Evolutionary conservation across 768 basidiomycete genomes (phyloP).

Genomic region (Naematelia aurantialba): DNA sequence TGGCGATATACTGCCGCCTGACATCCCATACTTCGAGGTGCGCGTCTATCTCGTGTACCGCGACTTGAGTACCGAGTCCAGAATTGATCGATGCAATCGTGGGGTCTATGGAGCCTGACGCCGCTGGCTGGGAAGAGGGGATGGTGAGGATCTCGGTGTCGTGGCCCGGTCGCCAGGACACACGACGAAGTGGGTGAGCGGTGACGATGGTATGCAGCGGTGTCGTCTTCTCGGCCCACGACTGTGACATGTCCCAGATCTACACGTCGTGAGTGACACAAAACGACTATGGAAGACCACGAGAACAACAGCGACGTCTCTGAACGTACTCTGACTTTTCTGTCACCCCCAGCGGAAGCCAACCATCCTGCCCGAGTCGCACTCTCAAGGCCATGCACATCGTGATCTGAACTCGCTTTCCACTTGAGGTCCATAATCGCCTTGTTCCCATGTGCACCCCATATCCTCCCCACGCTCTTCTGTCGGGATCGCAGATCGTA

Average conservation of each 20-base stretch:
- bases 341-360: constrained; percentile 46
- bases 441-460: constrained; percentile 46
- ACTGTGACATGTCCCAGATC: constrained; percentile 48
- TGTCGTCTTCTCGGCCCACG: constrained; percentile 32
- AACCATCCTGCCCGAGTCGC: constrained; percentile 39
- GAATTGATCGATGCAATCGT: constrained; percentile 4
- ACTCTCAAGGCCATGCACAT: constrained; percentile 21
- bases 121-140: constrained; percentile 26
- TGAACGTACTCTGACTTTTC: constrained; percentile 42
- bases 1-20: constrained; percentile 42
- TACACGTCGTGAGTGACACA: constrained; percentile 15
- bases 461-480: constrained; percentile 31
- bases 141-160: constrained; percentile 45
- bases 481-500: constrained; percentile 40
- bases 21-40: constrained; percentile 50
- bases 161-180: constrained; percentile 46
- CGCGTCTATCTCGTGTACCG: constrained; percentile 28
- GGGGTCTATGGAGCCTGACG: constrained; percentile 8
- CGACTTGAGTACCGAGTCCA: neutral
- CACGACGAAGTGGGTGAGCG: constrained; percentile 37
- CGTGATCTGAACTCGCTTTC: constrained; percentile 23
- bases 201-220: constrained; percentile 43
- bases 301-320: neutral
- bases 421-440: constrained; percentile 47
- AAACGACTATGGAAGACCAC: neutral